Evolutionary conservation across 257 asterid genomes (phyloP).

Genomic region (Nemophila menziesii): DNA sequence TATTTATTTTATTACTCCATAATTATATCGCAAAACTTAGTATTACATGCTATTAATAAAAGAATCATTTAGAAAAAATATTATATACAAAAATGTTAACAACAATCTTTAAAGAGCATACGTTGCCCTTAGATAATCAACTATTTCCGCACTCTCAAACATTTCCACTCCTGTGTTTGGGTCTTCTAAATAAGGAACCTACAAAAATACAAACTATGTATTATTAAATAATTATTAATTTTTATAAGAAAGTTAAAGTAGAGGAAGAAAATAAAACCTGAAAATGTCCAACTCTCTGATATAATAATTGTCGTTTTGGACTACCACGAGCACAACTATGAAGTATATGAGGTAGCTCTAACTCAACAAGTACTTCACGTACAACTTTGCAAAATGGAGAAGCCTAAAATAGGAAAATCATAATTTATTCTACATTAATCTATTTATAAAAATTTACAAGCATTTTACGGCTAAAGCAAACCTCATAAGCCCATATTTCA

Average conservation of each 20-base stretch:
- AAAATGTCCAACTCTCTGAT: constrained; percentile 65
- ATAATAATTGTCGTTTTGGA: constrained; percentile 59
- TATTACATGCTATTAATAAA: not conserved
- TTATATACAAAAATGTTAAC: constrained; percentile 7
- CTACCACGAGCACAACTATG: constrained; percentile 96
- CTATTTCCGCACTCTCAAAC: constrained; percentile 93
- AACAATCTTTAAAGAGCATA: constrained; percentile 31
- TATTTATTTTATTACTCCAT: not conserved
- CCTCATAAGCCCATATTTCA: constrained; percentile 95
- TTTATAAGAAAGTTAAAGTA: constrained; percentile 1
- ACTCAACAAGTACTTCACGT: constrained; percentile 76
- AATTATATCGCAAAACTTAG: not conserved
- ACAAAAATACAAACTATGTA: constrained; percentile 1
- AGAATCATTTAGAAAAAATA: not conserved
- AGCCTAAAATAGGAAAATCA: constrained; percentile 34
- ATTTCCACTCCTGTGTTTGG: constrained; percentile 84
- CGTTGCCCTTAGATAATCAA: constrained; percentile 68
- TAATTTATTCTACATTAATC: not conserved
- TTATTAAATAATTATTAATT: not conserved
- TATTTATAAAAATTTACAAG: not conserved
- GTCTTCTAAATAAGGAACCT: constrained; percentile 93
- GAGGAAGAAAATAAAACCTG: constrained; percentile 35
- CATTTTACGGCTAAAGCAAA: constrained; percentile 15
- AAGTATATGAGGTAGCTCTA: constrained; percentile 86
- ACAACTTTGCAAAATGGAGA: constrained; percentile 94